These are phyloP conservation scores for Arabidopsis hybrid DNA, from an alignment of 441 rosid species.

Conservation along the genomic window DNA sequence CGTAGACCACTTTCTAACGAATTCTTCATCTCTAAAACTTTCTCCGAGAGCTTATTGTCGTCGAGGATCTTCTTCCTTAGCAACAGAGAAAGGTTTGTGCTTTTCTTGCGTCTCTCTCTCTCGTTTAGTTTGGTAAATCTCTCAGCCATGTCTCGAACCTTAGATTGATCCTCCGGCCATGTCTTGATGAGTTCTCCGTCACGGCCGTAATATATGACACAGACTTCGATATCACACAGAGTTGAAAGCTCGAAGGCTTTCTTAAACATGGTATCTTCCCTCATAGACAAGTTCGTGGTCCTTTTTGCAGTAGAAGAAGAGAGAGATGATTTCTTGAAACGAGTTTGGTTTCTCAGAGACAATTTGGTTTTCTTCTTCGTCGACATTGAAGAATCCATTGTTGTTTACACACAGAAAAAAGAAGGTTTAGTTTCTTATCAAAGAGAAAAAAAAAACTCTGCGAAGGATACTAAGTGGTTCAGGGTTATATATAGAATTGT, in stretches of 20 bases:
- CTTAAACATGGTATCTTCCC: not conserved
- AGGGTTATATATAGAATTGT: not conserved
- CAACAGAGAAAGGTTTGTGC: not conserved
- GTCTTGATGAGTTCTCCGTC: conserved; percentile 23
- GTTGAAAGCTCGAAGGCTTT: not conserved
- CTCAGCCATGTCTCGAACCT: not conserved
- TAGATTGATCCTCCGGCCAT: not conserved
- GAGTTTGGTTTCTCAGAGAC: not conserved
- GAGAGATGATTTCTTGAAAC: conserved; percentile 12
- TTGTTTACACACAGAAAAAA: not conserved
- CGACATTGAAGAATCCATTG: not conserved
- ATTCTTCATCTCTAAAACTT: not conserved
- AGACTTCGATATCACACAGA: not conserved
- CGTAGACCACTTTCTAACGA: not conserved
- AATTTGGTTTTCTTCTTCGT: not conserved
- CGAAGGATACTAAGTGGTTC: not conserved
- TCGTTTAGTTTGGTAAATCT: not conserved
- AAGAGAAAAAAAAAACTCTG: not conserved
- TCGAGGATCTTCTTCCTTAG: not conserved
- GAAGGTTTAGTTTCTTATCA: not conserved
- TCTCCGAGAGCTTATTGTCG: conserved; percentile 5
- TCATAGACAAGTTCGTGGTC: not conserved
- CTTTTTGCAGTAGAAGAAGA: not conserved
- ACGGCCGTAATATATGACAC: not conserved
- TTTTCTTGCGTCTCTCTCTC: not conserved